Evolutionary conservation across 2,329 filamentous ascomycete species (phyloP).

Genomic region (Xylaria sp.): DNA sequence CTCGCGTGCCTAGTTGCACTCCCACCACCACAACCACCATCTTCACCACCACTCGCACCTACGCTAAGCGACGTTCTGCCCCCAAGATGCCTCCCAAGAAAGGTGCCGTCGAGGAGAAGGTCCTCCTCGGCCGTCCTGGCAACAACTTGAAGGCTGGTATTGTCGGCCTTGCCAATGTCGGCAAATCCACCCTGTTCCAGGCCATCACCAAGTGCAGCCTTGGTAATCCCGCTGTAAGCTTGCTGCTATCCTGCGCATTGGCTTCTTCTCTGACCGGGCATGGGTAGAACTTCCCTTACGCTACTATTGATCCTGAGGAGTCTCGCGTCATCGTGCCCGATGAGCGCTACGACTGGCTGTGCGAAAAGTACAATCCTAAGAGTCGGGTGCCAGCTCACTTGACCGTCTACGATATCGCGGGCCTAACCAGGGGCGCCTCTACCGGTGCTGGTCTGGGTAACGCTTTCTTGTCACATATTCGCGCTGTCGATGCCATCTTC

Average conservation of each 20-base stretch:
- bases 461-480: constrained; percentile 97
- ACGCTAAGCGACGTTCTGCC: constrained; percentile 67
- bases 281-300: constrained; percentile 92
- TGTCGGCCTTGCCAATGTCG: constrained; percentile 98
- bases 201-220: constrained; percentile 97
- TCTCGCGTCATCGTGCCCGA: constrained; percentile 97
- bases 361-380: constrained; percentile 97
- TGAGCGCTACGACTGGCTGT: constrained; percentile 94
- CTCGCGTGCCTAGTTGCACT: constrained; percentile 60
- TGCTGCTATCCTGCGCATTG: constrained; percentile 47
- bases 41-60: constrained; percentile 63
- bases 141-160: constrained; percentile 99
- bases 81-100: constrained; percentile 96
- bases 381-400: constrained; percentile 96
- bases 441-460: constrained; percentile 98
- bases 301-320: constrained; percentile 98
- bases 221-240: constrained; percentile 91
- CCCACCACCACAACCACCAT: constrained; percentile 49
- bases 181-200: constrained; percentile 99
- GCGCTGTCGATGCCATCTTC: constrained; percentile 97
- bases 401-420: constrained; percentile 98
- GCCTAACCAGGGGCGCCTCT: constrained; percentile 93
- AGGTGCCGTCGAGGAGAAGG: constrained; percentile 89
- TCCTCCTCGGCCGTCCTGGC: constrained; percentile 92
- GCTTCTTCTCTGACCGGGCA: constrained; percentile 50